Base-by-base conservation (phyloP, 1,139 yeast species). In the Maudiozyma humilis region DNA sequence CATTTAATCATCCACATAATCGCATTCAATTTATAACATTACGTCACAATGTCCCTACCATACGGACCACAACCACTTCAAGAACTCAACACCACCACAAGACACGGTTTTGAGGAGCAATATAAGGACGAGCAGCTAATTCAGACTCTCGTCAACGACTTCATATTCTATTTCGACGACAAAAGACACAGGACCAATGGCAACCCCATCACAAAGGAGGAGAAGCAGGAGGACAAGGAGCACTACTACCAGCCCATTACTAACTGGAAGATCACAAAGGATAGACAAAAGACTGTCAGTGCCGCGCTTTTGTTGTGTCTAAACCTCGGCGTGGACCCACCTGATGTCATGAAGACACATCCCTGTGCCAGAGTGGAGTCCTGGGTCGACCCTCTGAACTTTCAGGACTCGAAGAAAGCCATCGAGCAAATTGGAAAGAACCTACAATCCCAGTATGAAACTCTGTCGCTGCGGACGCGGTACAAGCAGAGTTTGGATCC, bases 301-400 rank as follows among this genome's bases (percentile, higher is more conserved):
- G 98, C 97, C 0, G 96, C 95, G 13, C 69, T 91, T 25, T 89
- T 91, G 43, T 67, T 91, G 41, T 91, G 99, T 62, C 70, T 91
- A 36, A 91, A 93, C 59, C 68, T 91, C 41, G 97, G 98, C 4
- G 96, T 91, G 2, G 97, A 91, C 53, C 98, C 99, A 2, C 98
- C 99, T 1, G 98, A 93, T 64, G 79, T 89, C 32, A 79, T 86
- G 65, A 87, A 88, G 63, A 88, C 97, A 0, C 89, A 85, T 51
- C 97, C 96, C 0, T 86, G 95, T 59, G 96, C 98, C 1, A 81
- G 84, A 55, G 67, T 82, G 37, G 98, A 93, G 66, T 85, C 96
- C 1, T 89, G 96, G 89, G 79, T 91, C 27, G 96, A 91, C 60
- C 96, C 97, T 0, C 69, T 83, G 25, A 71, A 78, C n/a, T 82